Conservation (phyloP, 1,139 yeast species). For the Kodamaea sp. region DNA sequence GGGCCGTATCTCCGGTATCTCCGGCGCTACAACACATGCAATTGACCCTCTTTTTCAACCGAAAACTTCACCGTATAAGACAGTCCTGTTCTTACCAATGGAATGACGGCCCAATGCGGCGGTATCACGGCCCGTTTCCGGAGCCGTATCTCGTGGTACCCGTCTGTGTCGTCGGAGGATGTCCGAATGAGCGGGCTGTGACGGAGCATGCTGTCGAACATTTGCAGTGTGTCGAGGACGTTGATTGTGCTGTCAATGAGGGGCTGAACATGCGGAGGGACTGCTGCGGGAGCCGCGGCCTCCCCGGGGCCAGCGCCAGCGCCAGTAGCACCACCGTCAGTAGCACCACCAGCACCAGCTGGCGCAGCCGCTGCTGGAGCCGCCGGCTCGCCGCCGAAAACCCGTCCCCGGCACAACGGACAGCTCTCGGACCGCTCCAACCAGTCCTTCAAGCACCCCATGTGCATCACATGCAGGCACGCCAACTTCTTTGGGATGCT, state of each 20-base stretch:
- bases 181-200: too few relatives aligned
- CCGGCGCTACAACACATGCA: neutral
- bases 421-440: constrained; percentile 86
- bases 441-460: constrained; percentile 93
- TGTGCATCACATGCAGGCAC: constrained; percentile 86
- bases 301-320: too few relatives aligned
- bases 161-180: too few relatives aligned
- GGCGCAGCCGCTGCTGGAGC: constrained; percentile 6
- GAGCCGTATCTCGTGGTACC: constrained; percentile 1
- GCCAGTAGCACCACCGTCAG: too few relatives aligned
- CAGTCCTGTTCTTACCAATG: constrained; percentile 6
- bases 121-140: constrained; percentile 4
- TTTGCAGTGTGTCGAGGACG: too few relatives aligned
- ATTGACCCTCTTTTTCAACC: constrained; percentile 4
- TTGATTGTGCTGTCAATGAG: too few relatives aligned
- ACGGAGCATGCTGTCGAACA: too few relatives aligned
- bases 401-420: constrained; percentile 87
- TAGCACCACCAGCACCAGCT: too few relatives aligned
- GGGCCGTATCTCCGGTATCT: too few relatives aligned
- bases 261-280: too few relatives aligned
- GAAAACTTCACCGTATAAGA: constrained; percentile 7
- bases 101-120: constrained; percentile 9
- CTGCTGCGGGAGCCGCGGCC: too few relatives aligned
- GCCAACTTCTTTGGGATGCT: constrained; percentile 67
- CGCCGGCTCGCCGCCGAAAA: constrained; percentile 23